Evolutionary conservation across 1,139 yeast species (phyloP).

Genomic region (Ogataea hybrid): DNA sequence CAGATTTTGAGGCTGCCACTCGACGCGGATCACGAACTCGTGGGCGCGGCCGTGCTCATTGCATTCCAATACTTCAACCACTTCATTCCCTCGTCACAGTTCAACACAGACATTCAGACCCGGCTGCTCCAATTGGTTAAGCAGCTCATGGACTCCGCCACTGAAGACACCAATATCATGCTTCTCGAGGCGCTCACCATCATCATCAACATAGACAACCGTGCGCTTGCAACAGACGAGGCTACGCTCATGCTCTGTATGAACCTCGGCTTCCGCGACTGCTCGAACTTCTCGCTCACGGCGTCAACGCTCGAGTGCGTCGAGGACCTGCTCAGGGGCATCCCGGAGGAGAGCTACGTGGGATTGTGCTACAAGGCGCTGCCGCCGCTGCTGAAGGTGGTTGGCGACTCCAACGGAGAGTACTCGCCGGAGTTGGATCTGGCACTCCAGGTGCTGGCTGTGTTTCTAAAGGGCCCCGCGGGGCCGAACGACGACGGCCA

Average conservation of each 20-base stretch:
- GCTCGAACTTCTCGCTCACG: constrained; percentile 61
- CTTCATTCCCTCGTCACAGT: constrained; percentile 35
- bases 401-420: constrained; percentile 36
- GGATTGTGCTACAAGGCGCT: constrained; percentile 51
- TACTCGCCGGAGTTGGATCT: constrained; percentile 63
- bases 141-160: constrained; percentile 58
- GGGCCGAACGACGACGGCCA: no score
- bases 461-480: constrained; percentile 45
- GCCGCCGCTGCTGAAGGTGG: constrained; percentile 45
- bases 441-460: constrained; percentile 63
- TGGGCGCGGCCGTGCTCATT: constrained; percentile 49
- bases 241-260: constrained; percentile 55
- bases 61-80: constrained; percentile 54
- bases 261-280: constrained; percentile 65
- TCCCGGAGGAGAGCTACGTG: constrained; percentile 45
- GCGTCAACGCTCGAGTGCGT: constrained; percentile 64
- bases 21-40: constrained; percentile 26
- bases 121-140: constrained; percentile 39
- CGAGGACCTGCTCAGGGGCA: constrained; percentile 50
- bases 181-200: constrained; percentile 68
- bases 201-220: constrained; percentile 47
- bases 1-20: constrained; percentile 33
- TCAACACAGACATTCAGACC: constrained; percentile 34
- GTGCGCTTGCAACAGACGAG: constrained; percentile 37
- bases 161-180: constrained; percentile 78